Base-by-base conservation (phyloP, 371 early-diverging fungal genomes). In the Homolaphlyctis polyrhiza region DNA sequence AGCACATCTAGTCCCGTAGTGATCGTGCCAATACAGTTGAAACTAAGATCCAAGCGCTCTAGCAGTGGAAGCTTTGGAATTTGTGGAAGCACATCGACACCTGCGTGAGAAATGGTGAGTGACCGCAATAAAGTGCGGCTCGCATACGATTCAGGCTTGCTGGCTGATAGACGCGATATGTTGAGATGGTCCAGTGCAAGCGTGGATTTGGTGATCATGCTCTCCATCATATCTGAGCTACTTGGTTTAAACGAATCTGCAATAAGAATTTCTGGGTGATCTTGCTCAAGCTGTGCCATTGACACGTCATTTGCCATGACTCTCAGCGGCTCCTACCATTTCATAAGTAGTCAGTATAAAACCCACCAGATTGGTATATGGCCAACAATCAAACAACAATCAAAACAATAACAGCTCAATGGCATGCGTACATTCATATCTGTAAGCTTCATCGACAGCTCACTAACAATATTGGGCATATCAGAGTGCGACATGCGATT, bases 401-500 rank as follows among this genome's bases (percentile, higher is more conserved):
- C n/a, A n/a, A n/a, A n/a, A n/a, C n/a, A n/a, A n/a, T n/a, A n/a
- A n/a, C n/a, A n/a, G n/a, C n/a, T n/a, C n/a, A n/a, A n/a, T 18
- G 6, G 16, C 33, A 2, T 51, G n/a, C 60, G 36, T 30, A 35
- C 36, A 48, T 25, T 33, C 27, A 57, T n/a, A 25, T 30, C 27
- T 5, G n/a, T 35, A 14, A 39, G 35, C n/a, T 64, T 25, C 8
- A 30, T 51, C 49, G 35, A 32, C 27, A 75, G 61, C 18, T 78
- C 73, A 25, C 65, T 50, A 8, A 75, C 73, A 50, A 78, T 71
- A 1, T 62, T 33, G 2, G 78, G 78, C 78, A 78, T 78, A 54
- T 75, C 74, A 32, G 78, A 66, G 47, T 71, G 73, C 25, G 72
- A 66, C 49, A 78, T 35, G 35, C 71, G 66, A 39, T 71, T 78